Percentiles rank a stretch among this genome's conserved stretches.
These are phyloP conservation scores for Ustanciosporium gigantosporum DNA, from an alignment of 1,284 basidiomycete species.

Conservation along the genomic window DNA sequence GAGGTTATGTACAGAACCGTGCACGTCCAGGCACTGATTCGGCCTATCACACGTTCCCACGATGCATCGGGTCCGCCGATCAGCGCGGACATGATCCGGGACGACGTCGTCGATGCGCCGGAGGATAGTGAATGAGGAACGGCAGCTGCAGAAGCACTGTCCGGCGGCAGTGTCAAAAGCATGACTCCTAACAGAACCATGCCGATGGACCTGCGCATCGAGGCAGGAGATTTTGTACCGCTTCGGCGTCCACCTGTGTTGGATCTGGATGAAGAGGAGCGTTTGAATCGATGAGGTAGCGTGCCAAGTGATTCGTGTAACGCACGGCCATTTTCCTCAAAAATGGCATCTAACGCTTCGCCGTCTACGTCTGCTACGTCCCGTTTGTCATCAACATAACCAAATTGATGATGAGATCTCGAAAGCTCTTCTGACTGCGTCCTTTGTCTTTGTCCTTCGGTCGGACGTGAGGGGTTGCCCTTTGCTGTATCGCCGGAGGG, in stretches of 20 bases:
- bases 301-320: constrained; percentile 12
- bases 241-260: constrained; percentile 1
- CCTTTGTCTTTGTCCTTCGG: not conserved
- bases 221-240: constrained; percentile 22
- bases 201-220: constrained; percentile 24
- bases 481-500: constrained; percentile 23
- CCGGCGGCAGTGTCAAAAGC: constrained; percentile 12
- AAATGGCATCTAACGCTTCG: no score
- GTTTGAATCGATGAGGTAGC: not conserved
- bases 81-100: not conserved
- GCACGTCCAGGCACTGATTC: constrained; percentile 56
- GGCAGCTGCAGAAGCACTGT: not conserved
- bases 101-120: not conserved
- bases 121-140: not conserved
- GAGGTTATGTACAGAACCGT: constrained; percentile 59
- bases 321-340: no score
- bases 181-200: constrained; percentile 33
- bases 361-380: constrained; percentile 1
- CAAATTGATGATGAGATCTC: constrained; percentile 28
- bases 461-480: not conserved
- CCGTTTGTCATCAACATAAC: not conserved
- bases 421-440: constrained; percentile 4
- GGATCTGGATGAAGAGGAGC: constrained; percentile 8
- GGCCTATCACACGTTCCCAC: constrained; percentile 37
- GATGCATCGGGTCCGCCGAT: not conserved